Percentiles rank a stretch among this genome's conserved stretches.
Conservation (phyloP, 768 basidiomycete genomes). For the Lentinus tigrinus region DNA sequence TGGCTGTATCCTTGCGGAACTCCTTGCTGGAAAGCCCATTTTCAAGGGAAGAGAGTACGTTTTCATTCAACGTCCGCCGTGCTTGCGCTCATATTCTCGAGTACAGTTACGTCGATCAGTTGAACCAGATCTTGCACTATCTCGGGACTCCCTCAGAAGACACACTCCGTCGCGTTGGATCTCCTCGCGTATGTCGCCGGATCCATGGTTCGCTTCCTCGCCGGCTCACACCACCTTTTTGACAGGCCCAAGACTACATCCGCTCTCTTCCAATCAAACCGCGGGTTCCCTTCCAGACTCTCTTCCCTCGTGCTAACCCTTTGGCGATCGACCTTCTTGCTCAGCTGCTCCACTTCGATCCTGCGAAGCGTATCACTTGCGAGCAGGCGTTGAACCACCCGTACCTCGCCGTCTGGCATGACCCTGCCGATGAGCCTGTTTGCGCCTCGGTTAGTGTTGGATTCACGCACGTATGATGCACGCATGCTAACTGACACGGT, state of each 20-base stretch:
- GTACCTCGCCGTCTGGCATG: conserved; percentile 96
- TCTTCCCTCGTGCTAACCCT: conserved; percentile 94
- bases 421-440: conserved; percentile 89
- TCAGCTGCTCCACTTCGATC: conserved; percentile 93
- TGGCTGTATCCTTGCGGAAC: conserved; percentile 92
- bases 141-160: conserved; percentile 98
- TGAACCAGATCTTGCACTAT: conserved; percentile 97
- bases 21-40: conserved; percentile 91
- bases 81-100: conserved; percentile 10
- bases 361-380: conserved; percentile 93
- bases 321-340: conserved; percentile 90
- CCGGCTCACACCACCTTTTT: neutral
- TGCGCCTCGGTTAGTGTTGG: conserved; percentile 64
- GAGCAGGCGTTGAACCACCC: conserved; percentile 95
- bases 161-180: conserved; percentile 93
- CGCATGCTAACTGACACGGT: neutral
- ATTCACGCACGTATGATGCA: neutral
- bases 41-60: conserved; percentile 96
- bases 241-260: conserved; percentile 94
- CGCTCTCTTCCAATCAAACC: conserved; percentile 97
- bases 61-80: neutral
- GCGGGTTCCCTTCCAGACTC: conserved; percentile 83
- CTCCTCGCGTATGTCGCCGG: conserved; percentile 68
- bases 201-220: neutral
- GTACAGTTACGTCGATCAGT: conserved; percentile 90